Evolutionary conservation across 345 rosid genomes (phyloP).

Genomic region (Angophora floribunda): DNA sequence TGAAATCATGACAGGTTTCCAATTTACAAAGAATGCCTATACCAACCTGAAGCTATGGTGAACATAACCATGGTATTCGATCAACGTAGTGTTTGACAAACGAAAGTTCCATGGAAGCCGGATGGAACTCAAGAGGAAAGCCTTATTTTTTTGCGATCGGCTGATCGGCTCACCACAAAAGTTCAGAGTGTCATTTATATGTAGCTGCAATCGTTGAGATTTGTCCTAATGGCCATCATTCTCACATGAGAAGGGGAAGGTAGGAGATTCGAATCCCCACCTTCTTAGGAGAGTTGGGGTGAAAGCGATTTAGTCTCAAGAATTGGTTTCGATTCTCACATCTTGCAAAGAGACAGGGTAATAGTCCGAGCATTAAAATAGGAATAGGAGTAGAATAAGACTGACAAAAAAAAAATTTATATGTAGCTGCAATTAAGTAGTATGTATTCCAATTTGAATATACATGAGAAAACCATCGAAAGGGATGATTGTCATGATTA

Average conservation of each 20-base stretch:
- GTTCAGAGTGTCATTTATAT: slow-evolving; percentile 20
- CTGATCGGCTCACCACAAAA: slow-evolving; percentile 10
- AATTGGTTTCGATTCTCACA: no score
- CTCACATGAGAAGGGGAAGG: no score
- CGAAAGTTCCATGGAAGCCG: slow-evolving; percentile 29
- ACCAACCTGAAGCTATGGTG: neutral
- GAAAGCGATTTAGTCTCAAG: no score
- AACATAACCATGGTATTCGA: neutral
- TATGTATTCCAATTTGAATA: neutral
- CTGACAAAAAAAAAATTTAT: neutral
- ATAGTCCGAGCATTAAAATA: no score
- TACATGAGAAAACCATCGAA: neutral
- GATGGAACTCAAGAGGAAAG: slow-evolving; percentile 24
- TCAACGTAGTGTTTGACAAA: neutral
- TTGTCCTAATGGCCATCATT: no score
- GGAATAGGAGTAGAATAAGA: no score
- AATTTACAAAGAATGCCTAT: neutral
- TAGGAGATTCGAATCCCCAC: no score
- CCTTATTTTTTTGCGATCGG: slow-evolving; percentile 9
- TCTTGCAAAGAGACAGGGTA: no score
- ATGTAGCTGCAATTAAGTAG: slow-evolving; percentile 9
- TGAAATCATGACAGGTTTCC: neutral
- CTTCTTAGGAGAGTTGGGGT: no score
- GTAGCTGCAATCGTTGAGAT: slow-evolving; percentile 4
- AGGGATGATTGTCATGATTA: neutral